phyloP scores from a whole-genome alignment of 2,329 filamentous ascomycete genomes.

The Elsinoe ampelina region DNA sequence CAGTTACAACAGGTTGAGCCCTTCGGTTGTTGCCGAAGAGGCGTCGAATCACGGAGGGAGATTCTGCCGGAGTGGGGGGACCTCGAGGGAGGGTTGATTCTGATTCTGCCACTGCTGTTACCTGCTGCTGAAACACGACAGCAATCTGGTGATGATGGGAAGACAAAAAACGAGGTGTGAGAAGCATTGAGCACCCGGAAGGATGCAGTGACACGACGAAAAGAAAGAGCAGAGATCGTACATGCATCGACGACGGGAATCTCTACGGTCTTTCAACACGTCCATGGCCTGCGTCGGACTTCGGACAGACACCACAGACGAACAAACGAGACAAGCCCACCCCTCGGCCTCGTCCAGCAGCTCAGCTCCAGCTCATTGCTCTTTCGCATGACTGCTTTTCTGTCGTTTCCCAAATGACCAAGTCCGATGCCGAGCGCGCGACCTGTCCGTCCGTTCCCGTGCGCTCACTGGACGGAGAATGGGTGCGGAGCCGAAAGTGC shows the following conservation, averaged over 20 bases:
- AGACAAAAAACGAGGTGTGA: background rate
- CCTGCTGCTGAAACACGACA: background rate
- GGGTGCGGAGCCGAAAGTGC: slow-evolving; percentile 4
- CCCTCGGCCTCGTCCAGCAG: background rate
- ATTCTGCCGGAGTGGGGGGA: background rate
- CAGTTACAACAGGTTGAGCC: too few species aligned
- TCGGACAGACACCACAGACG: background rate
- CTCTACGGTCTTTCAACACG: slow-evolving; percentile 7
- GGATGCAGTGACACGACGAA: background rate
- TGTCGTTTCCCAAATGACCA: background rate
- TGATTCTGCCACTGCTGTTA: background rate
- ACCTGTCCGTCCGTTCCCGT: background rate
- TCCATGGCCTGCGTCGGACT: slow-evolving; percentile 1
- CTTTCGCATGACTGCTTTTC: background rate
- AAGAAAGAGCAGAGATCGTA: background rate
- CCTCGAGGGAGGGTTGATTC: background rate
- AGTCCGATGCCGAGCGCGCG: background rate
- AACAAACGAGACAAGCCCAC: background rate
- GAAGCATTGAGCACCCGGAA: background rate
- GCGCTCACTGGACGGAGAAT: background rate
- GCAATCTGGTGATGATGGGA: background rate
- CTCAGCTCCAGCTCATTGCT: background rate
- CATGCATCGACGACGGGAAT: background rate
- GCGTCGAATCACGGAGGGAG: background rate
- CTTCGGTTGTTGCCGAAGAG: background rate